phyloP scores from a whole-genome alignment of 176 grass and related monocot genomes.

The Rhipidocladum racemiflorum region DNA sequence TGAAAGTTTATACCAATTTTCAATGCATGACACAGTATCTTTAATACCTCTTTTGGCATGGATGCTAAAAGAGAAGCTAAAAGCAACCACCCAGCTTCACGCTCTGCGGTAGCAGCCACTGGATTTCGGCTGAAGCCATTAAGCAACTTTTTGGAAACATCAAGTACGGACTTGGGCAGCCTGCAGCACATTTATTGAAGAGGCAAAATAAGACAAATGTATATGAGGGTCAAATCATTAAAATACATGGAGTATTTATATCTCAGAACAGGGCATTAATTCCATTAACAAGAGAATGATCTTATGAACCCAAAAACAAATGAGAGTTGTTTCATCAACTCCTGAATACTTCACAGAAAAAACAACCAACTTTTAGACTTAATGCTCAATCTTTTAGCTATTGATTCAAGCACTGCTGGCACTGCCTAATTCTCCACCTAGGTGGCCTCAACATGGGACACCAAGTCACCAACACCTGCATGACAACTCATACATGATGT shows the following conservation, averaged over 20 bases:
- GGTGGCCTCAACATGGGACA: neutral
- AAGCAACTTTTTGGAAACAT: conserved; percentile 90
- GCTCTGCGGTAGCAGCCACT: conserved; percentile 63
- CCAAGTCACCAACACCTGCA: neutral
- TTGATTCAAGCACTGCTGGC: neutral
- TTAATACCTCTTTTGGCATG: conserved; percentile 93
- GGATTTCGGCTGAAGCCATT: conserved; percentile 80
- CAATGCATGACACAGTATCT: conserved; percentile 25
- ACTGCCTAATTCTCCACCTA: neutral
- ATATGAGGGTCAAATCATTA: neutral
- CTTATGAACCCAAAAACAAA: neutral
- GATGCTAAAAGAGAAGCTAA: conserved; percentile 90
- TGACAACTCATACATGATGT: neutral
- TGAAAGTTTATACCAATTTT: conserved; percentile 5
- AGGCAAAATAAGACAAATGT: neutral
- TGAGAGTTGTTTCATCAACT: neutral
- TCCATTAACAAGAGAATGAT: neutral
- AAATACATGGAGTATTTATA: neutral
- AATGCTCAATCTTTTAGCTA: neutral
- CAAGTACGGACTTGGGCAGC: conserved; percentile 87
- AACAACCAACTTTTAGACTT: neutral
- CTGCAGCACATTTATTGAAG: conserved; percentile 41
- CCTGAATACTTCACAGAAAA: neutral
- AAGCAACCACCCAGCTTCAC: conserved; percentile 93
- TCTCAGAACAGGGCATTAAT: neutral